These are phyloP conservation scores for Botryotinia convoluta DNA, from an alignment of 2,329 filamentous ascomycete species.

Conservation along the genomic window DNA sequence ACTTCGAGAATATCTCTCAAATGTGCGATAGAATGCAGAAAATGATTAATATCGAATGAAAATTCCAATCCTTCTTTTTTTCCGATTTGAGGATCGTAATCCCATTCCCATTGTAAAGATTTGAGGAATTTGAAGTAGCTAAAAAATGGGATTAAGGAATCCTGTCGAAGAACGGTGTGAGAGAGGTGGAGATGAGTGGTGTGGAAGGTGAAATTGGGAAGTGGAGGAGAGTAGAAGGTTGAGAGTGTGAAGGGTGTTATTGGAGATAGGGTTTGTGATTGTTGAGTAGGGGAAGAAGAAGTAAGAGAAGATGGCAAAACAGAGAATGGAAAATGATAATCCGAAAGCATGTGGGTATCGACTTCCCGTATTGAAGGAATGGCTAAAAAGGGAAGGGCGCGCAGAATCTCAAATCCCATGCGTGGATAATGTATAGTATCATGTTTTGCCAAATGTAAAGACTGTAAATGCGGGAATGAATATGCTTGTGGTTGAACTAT, in stretches of 20 bases:
- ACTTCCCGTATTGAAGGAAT: slow-evolving; percentile 9
- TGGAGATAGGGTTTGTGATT: neutral
- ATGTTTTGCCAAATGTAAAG: slow-evolving; percentile 10
- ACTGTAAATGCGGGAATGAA: neutral
- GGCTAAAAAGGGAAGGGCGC: slow-evolving; percentile 6
- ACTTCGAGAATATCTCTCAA: neutral
- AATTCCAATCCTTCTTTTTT: neutral
- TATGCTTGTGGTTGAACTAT: neutral
- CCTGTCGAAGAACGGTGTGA: neutral
- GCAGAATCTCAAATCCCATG: slow-evolving; percentile 16
- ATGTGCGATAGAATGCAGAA: neutral
- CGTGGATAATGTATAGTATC: slow-evolving; percentile 9
- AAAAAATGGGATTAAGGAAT: neutral
- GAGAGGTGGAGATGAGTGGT: slow-evolving; percentile 1
- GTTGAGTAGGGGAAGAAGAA: neutral
- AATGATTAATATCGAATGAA: neutral
- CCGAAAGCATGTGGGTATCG: slow-evolving; percentile 15
- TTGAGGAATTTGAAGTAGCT: neutral
- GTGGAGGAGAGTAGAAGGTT: neutral
- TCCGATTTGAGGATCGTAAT: neutral
- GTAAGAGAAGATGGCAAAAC: neutral
- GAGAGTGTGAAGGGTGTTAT: neutral
- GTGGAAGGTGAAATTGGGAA: slow-evolving; percentile 11
- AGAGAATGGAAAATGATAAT: slow-evolving; percentile 6
- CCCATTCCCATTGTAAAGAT: slow-evolving; percentile 3